Evolutionary conservation across 1,284 basidiomycete species (phyloP).

Genomic region (Ganoderma boninense): DNA sequence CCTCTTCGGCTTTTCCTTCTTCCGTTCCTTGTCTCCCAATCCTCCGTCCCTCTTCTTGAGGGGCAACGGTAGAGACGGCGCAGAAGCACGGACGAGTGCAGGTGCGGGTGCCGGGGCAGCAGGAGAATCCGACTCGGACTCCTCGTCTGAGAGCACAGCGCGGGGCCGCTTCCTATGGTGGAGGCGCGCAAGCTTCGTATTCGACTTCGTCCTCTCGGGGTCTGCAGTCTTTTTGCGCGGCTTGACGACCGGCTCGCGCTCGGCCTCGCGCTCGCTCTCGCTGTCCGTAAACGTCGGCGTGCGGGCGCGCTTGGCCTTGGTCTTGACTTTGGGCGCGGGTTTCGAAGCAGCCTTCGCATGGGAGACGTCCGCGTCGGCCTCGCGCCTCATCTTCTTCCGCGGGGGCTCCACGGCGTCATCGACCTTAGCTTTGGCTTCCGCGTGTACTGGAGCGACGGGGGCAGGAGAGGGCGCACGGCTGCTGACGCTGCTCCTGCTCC

Average conservation of each 20-base stretch:
- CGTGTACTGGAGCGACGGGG: background rate
- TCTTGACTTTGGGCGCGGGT: background rate
- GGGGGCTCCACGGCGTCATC: constrained; percentile 12
- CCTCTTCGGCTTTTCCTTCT: constrained; percentile 22
- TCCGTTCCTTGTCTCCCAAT: no score
- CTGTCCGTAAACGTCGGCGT: constrained; percentile 17
- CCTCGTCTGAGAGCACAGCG: constrained; percentile 30
- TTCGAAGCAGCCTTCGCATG: background rate
- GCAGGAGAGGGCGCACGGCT: constrained; percentile 9
- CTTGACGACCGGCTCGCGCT: background rate
- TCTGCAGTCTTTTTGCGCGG: constrained; percentile 1
- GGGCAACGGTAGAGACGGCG: background rate
- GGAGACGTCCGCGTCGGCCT: constrained; percentile 2
- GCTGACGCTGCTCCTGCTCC: background rate
- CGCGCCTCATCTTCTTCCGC: constrained; percentile 23
- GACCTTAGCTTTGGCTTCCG: background rate
- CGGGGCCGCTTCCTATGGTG: constrained; percentile 25
- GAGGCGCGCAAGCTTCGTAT: constrained; percentile 5
- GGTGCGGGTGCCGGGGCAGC: background rate
- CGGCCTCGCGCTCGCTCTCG: constrained; percentile 15
- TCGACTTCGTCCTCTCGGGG: background rate
- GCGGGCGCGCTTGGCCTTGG: background rate
- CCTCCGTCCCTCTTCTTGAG: constrained; percentile 21
- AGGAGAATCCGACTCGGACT: constrained; percentile 22
- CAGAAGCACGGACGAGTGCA: background rate